Base-by-base conservation (phyloP, 345 rosid genomes). In the Citrus sp. region DNA sequence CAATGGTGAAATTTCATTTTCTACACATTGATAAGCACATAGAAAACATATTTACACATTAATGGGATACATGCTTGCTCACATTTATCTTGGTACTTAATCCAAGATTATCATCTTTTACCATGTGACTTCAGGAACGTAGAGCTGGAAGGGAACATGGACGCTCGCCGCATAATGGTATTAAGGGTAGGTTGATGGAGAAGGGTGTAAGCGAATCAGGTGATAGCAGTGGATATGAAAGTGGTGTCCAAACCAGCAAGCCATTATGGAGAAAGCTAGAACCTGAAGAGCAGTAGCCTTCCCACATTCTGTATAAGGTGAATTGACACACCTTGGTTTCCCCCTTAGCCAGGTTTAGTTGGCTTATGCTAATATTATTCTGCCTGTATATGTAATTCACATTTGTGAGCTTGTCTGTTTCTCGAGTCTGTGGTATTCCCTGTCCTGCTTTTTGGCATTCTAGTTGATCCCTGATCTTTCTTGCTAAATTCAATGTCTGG, bases 181-280 rank as follows among this genome's bases (percentile, higher is more conserved):
- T 56, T 62, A 90, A 76, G 74, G 81, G 80, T 76, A 87, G 85
- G 70, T 62, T 86, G 77, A 81, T 80, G 78, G 92, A 91, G 74
- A 85, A 76, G 72, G 88, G 42, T 59, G 88, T 88, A 55, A 74
- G 27, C 34, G 98, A 95, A 87, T 87, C 94, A 34, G 93, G 92
- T 67, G 93, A 90, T 77, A 92, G 97, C 86, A 92, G 92, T 75
- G 87, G 97, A 56, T 92, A 89, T 32, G 92, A 90, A 74, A 90
- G 93, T 79, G 83, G 86, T 72, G 82, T 66, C 35, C 92, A 84
- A 64, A 82, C 85, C 78, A 85, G 67, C 70, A 79, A 76, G 74
- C 74, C 88, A 51, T 51, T 80, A 67, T 81, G 80, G 86, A 89
- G 84, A 83, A 85, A 85, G 80, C 85, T 75, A 78, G 90, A 85